Percentiles rank a stretch among this genome's conserved stretches.
Conservation (phyloP, 2,329 filamentous ascomycete species). For the Aspergillus intermedius region DNA sequence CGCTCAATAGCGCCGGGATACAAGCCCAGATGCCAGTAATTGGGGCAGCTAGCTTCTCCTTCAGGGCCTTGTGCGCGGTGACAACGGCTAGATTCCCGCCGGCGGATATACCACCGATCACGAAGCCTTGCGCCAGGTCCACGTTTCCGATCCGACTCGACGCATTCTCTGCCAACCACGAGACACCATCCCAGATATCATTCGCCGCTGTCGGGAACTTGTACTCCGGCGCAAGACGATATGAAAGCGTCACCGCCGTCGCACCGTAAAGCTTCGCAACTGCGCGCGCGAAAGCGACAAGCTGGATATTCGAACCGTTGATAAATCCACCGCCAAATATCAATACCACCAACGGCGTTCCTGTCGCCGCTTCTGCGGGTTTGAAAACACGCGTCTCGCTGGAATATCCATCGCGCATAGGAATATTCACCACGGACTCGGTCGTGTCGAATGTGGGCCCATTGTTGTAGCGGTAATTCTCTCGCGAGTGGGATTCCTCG, state of each 20-base stretch:
- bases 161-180: constrained; percentile 41
- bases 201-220: constrained; percentile 40
- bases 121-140: constrained; percentile 40
- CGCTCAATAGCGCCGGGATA: constrained; percentile 30
- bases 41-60: constrained; percentile 36
- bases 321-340: constrained; percentile 22
- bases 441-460: not conserved
- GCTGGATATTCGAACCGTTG: constrained; percentile 15
- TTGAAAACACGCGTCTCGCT: constrained; percentile 10
- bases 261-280: constrained; percentile 14
- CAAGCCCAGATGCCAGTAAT: constrained; percentile 44
- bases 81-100: constrained; percentile 39
- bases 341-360: constrained; percentile 15
- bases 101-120: constrained; percentile 46
- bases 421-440: constrained; percentile 6
- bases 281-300: constrained; percentile 12
- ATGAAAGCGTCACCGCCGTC: constrained; percentile 17
- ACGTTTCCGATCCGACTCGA: constrained; percentile 25
- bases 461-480: not conserved
- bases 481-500: no score
- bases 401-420: constrained; percentile 13
- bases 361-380: not conserved
- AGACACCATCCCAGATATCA: constrained; percentile 42
- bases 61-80: constrained; percentile 35
- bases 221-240: constrained; percentile 41